Conservation (phyloP, 2,329 filamentous ascomycete species). For the Pseudogymnoascus sp. region DNA sequence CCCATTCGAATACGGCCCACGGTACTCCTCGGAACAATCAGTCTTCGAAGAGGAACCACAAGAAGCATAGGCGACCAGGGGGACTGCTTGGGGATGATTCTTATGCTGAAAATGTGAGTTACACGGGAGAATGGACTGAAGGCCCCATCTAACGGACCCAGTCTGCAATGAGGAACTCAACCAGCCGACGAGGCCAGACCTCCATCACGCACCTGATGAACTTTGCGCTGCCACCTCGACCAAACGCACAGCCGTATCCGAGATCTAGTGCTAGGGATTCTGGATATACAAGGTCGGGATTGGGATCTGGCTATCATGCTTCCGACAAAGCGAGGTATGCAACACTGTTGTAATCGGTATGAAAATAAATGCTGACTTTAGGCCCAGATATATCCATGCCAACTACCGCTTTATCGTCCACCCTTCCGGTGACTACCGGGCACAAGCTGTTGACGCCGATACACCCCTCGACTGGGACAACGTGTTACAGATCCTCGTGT, state of each 20-base stretch:
- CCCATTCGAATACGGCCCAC: background rate
- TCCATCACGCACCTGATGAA: conserved; percentile 96
- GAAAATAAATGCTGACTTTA: background rate
- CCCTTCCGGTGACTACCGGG: conserved; percentile 68
- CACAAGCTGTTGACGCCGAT: conserved; percentile 79
- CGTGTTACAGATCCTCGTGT: conserved; percentile 86
- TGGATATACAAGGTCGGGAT: conserved; percentile 70
- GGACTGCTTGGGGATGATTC: conserved; percentile 60
- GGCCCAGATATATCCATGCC: conserved; percentile 72
- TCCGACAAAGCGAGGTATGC: conserved; percentile 78
- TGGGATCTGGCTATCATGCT: conserved; percentile 82
- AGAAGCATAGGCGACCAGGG: conserved; percentile 65
- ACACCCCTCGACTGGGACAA: conserved; percentile 83
- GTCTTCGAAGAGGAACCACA: conserved; percentile 70
- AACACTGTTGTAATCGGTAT: conserved; percentile 3
- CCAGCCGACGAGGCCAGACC: conserved; percentile 79
- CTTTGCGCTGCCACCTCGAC: conserved; percentile 72
- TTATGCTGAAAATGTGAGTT: conserved; percentile 68
- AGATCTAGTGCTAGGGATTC: conserved; percentile 44
- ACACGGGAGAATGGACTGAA: background rate
- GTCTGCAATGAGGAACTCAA: conserved; percentile 50
- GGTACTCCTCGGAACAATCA: conserved; percentile 65
- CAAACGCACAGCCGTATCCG: conserved; percentile 49
- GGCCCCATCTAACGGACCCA: conserved; percentile 19
- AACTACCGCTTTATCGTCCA: conserved; percentile 97